Base-by-base conservation (phyloP, 2,329 filamentous ascomycete genomes). In the Pseudohalonectria lignicola region DNA sequence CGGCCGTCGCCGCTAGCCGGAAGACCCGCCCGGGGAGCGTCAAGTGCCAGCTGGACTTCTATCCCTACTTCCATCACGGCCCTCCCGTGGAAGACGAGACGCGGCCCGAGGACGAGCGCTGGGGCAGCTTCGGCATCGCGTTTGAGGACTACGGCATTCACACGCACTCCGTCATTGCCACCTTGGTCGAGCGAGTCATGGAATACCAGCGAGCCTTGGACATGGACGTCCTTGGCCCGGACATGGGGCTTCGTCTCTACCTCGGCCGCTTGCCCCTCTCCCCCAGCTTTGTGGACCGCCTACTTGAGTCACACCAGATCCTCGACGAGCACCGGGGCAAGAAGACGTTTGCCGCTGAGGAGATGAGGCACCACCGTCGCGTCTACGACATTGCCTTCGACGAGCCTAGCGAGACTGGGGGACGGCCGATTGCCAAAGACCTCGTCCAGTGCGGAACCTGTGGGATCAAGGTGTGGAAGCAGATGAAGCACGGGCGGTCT, bases 211-310 rank as follows among this genome's bases (percentile, higher is more conserved):
- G 17, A 4, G 4, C 11, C 1, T 36, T 40, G 4, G 23, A 26
- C 5, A 18, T 43, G 16, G 31, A 42, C 19, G 25, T 47, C 6
- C n/a, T 39, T 13, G 10, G 12, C 20, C 26, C 12, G 3, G 31
- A 32, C 9, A 34, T 32, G 3, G 28, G 41, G 1, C 41, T 47
- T 20, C 43, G 41, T 2, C 18, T 10, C 5, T 47, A 36, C 17
- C 39, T 47, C 1, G 39, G 43, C 15, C 40, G 37, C 19, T 23
- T 42, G 5, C 45, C 45, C 2, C 31, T 47, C 13, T 38, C 20
- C 9, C 13, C 31, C 11, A 36, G 31, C 13, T 32, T 32, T 23
- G 19, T 31, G 8, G 26, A 28, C 13, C 12, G 19, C 5, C 4
- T 35, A 11, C 28, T 39, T 4, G 19, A 7, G 2, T 23, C 9